phyloP scores from a whole-genome alignment of 495 filamentous ascomycete species.

The Aspergillus sclerotiicarbonarius region DNA sequence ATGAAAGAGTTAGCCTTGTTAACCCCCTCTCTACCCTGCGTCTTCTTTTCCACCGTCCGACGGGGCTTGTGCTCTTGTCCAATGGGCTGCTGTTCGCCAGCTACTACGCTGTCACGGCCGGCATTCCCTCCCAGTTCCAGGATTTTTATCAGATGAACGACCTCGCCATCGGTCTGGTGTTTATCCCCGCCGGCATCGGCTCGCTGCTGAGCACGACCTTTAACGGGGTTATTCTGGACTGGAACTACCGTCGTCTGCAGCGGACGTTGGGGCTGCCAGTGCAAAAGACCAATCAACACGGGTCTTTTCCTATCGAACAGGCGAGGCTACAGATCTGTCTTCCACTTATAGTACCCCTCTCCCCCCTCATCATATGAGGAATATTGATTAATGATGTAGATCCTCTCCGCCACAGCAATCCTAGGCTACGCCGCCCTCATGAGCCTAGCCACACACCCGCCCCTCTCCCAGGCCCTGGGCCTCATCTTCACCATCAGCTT shows the following conservation, averaged over 20 bases:
- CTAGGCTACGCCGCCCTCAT: constrained; percentile 18
- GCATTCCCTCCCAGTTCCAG: constrained; percentile 30
- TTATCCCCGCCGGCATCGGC: constrained; percentile 42
- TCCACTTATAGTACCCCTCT: constrained; percentile 27
- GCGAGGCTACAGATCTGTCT: constrained; percentile 42
- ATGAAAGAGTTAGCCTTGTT: constrained; percentile 8
- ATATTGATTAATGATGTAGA: constrained; percentile 11
- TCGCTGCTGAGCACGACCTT: constrained; percentile 71
- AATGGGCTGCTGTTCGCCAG: constrained; percentile 38
- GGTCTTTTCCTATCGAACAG: constrained; percentile 42
- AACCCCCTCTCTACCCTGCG: constrained; percentile 37
- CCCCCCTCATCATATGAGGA: constrained; percentile 1
- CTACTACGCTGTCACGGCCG: constrained; percentile 37
- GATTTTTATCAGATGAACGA: constrained; percentile 31
- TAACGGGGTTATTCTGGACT: constrained; percentile 66
- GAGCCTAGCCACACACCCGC: constrained; percentile 17
- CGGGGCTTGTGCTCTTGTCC: constrained; percentile 50
- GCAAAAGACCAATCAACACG: constrained; percentile 38
- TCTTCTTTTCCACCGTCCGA: constrained; percentile 54
- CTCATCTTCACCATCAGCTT: constrained; percentile 54
- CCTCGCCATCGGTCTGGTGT: constrained; percentile 36
- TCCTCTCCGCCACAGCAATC: constrained; percentile 19
- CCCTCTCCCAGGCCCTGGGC: constrained; percentile 47
- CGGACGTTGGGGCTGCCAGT: constrained; percentile 29
- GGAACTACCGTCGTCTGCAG: constrained; percentile 39